Evolutionary conservation across 108 stramenopile genomes (phyloP).

Genomic region (Discostella pseudostelligera): DNA sequence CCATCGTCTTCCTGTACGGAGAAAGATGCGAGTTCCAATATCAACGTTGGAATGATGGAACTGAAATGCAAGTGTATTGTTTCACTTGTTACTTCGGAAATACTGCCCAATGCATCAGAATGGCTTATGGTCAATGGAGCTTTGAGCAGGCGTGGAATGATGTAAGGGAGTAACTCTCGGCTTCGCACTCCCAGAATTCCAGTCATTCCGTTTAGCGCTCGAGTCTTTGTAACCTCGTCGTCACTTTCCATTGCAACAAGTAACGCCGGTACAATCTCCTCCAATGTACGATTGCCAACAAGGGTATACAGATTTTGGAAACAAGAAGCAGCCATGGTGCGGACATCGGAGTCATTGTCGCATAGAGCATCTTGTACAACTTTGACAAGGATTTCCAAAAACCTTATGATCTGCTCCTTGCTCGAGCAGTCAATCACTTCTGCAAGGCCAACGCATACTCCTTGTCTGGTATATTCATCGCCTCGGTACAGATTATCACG

Average conservation of each 20-base stretch:
- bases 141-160: slow-evolving; percentile 88
- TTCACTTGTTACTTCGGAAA: slow-evolving; percentile 83
- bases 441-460: slow-evolving; percentile 95
- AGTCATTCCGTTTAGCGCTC: slow-evolving; percentile 92
- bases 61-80: slow-evolving; percentile 84
- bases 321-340: slow-evolving; percentile 89
- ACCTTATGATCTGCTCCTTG: slow-evolving; percentile 89
- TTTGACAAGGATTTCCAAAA: slow-evolving; percentile 89
- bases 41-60: slow-evolving; percentile 71
- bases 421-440: slow-evolving; percentile 91
- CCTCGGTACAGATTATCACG: slow-evolving; percentile 84
- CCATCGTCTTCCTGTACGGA: slow-evolving; percentile 59
- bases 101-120: slow-evolving; percentile 85
- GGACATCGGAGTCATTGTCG: slow-evolving; percentile 82
- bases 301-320: slow-evolving; percentile 91
- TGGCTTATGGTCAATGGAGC: slow-evolving; percentile 83
- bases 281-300: slow-evolving; percentile 87
- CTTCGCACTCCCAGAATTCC: slow-evolving; percentile 90
- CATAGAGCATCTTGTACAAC: slow-evolving; percentile 94
- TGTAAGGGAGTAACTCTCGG: slow-evolving; percentile 90
- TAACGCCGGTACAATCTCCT: slow-evolving; percentile 92
- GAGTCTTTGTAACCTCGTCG: slow-evolving; percentile 54
- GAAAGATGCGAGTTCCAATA: slow-evolving; percentile 69
- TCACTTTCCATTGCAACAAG: slow-evolving; percentile 80
- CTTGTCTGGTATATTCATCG: slow-evolving; percentile 79